These are phyloP conservation scores for Podospora tetraspora DNA, from an alignment of 495 filamentous ascomycete species.

Conservation along the genomic window DNA sequence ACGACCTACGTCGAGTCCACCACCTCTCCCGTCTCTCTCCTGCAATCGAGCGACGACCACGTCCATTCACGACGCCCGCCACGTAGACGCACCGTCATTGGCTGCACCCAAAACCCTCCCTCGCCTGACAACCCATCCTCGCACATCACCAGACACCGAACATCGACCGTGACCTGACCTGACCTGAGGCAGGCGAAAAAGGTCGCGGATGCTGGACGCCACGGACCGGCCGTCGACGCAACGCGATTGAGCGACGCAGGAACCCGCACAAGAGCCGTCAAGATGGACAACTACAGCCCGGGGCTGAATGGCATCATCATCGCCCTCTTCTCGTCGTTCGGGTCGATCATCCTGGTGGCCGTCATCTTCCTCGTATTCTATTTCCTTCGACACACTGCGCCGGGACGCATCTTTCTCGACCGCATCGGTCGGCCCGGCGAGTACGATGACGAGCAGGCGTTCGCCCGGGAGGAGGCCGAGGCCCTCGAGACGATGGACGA, in stretches of 20 bases:
- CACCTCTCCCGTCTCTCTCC: background rate
- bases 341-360: slow-evolving; percentile 78
- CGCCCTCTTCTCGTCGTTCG: slow-evolving; percentile 93
- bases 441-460: slow-evolving; percentile 95
- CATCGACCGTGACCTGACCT: background rate
- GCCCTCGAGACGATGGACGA: slow-evolving; percentile 96
- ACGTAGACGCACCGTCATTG: background rate
- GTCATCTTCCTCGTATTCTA: slow-evolving; percentile 80
- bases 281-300: slow-evolving; percentile 28
- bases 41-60: background rate
- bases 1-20: background rate
- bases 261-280: slow-evolving; percentile 2
- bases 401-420: slow-evolving; percentile 88
- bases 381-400: slow-evolving; percentile 86
- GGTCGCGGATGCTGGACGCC: slow-evolving; percentile 16
- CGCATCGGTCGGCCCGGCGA: slow-evolving; percentile 90
- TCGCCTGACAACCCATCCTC: background rate
- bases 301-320: slow-evolving; percentile 78
- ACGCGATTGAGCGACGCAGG: slow-evolving; percentile 5
- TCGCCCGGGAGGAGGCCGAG: slow-evolving; percentile 86
- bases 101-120: slow-evolving; percentile 3
- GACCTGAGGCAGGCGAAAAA: background rate
- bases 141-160: background rate
- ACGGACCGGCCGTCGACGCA: slow-evolving; percentile 20
- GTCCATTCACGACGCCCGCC: background rate